Evolutionary conservation across 73 alveolate genomes (phyloP).

Genomic region (Symbiodinium natans): DNA sequence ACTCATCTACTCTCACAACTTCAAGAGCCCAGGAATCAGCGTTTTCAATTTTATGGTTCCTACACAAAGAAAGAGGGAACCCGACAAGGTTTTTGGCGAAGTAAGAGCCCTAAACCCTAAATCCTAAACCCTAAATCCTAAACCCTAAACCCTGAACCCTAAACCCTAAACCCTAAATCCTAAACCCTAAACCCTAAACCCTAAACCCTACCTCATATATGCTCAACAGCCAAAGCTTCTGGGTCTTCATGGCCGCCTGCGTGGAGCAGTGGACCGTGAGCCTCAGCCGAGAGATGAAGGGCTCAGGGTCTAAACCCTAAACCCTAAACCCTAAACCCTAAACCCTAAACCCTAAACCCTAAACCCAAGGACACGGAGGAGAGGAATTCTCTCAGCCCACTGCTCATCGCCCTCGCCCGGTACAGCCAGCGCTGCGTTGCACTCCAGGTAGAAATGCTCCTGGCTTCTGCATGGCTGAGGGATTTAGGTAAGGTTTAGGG

Average conservation of each 20-base stretch:
- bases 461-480: background rate
- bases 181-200: no score
- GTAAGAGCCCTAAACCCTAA: no score
- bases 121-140: no score
- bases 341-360: background rate
- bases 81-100: no score
- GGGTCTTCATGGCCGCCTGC: constrained; percentile 86
- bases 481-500: background rate
- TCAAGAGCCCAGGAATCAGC: no score
- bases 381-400: background rate
- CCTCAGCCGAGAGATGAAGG: constrained; percentile 7
- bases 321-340: background rate
- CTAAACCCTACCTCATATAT: no score
- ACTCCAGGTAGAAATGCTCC: constrained; percentile 91
- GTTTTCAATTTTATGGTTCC: no score
- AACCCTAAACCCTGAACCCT: no score
- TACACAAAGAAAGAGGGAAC: no score
- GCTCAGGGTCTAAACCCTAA: background rate
- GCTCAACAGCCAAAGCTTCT: no score
- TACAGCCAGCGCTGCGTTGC: constrained; percentile 80
- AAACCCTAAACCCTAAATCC: no score
- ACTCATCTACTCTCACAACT: no score
- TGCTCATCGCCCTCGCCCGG: constrained; percentile 81
- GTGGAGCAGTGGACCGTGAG: constrained; percentile 74
- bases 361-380: background rate